Conservation (phyloP, 768 basidiomycete genomes). For the Pholiota molesta region DNA sequence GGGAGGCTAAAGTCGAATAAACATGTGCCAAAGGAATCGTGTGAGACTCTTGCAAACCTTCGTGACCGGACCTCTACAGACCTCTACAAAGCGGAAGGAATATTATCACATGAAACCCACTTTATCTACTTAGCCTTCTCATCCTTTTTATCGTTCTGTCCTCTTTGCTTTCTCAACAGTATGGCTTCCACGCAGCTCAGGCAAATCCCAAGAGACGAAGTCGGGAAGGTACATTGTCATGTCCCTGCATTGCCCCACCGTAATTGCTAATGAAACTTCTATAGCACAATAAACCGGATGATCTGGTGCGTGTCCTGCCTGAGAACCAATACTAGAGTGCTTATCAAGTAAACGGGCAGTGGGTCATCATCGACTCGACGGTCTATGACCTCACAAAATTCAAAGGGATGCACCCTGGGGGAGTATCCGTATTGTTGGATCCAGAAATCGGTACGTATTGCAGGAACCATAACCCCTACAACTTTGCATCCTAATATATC, state of each 20-base stretch:
- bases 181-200: constrained; percentile 32
- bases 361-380: constrained; percentile 83
- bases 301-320: constrained; percentile 51
- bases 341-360: constrained; percentile 41
- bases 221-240: constrained; percentile 57
- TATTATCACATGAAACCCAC: constrained; percentile 26
- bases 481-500: not conserved
- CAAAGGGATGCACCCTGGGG: constrained; percentile 82
- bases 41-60: not conserved
- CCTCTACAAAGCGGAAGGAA: not conserved
- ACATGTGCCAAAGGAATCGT: not conserved
- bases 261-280: not conserved
- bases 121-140: constrained; percentile 13
- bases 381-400: constrained; percentile 85
- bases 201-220: constrained; percentile 65
- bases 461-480: not conserved
- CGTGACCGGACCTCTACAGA: not conserved
- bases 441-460: constrained; percentile 63
- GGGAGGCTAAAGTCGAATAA: not conserved
- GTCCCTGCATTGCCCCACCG: not conserved
- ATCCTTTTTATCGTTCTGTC: not conserved
- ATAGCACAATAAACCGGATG: constrained; percentile 81
- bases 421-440: constrained; percentile 71
- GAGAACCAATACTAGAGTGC: not conserved
- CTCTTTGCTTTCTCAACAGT: constrained; percentile 3